These are phyloP conservation scores for Xylariaceae sp. DNA, from an alignment of 2,329 filamentous ascomycete species.

Conservation along the genomic window DNA sequence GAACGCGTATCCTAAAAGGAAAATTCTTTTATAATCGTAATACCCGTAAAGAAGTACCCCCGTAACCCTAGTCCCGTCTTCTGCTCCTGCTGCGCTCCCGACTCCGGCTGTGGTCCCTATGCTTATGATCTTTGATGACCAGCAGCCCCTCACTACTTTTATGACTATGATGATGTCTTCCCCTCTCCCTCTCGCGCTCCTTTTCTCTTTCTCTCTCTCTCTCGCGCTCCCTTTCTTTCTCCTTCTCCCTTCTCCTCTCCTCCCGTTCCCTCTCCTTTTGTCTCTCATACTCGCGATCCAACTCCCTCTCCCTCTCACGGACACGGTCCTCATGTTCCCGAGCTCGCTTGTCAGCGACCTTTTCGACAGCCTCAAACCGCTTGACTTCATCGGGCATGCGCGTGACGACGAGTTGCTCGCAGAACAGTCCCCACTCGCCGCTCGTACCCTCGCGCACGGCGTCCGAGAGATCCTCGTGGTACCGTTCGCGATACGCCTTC, in stretches of 20 bases:
- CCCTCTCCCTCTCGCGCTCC: slow-evolving; percentile 26
- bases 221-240: slow-evolving; percentile 28
- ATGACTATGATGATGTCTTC: slow-evolving; percentile 24
- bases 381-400: slow-evolving; percentile 66
- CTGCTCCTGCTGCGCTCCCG: slow-evolving; percentile 36
- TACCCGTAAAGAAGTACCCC: not conserved
- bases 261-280: slow-evolving; percentile 33
- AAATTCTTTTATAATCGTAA: not conserved
- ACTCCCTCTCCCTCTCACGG: slow-evolving; percentile 18
- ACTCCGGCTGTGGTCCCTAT: slow-evolving; percentile 35
- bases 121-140: slow-evolving; percentile 37
- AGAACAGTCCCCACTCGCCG: slow-evolving; percentile 80
- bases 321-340: slow-evolving; percentile 19
- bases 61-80: slow-evolving; percentile 26
- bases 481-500: slow-evolving; percentile 78
- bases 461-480: slow-evolving; percentile 75
- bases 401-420: slow-evolving; percentile 70
- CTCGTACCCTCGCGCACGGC: slow-evolving; percentile 79
- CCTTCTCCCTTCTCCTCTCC: slow-evolving; percentile 28
- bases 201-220: slow-evolving; percentile 22
- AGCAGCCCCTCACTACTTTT: slow-evolving; percentile 32
- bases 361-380: slow-evolving; percentile 49
- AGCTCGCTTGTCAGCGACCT: slow-evolving; percentile 27
- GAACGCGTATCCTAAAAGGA: no score
- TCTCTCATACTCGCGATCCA: slow-evolving; percentile 30